Evolutionary conservation across 768 basidiomycete species (phyloP), one percentile per base, ranked within the genome.

Genomic region (Scleroderma bovista): DNA sequence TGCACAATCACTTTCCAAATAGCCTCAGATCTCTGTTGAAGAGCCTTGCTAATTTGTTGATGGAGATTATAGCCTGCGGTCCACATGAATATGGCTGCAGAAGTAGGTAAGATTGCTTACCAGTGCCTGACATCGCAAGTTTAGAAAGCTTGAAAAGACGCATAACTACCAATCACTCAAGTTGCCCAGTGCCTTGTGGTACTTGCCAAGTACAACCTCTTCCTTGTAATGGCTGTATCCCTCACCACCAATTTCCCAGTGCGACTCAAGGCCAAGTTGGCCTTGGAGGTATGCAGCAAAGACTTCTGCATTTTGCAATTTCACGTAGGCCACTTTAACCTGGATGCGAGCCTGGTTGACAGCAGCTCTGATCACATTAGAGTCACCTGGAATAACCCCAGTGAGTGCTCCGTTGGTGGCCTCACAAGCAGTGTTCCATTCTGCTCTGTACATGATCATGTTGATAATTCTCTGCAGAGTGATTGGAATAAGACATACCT

Each of bases 21-120:
- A 2, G 66, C 62, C 15, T 62, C 0, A 55, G 26, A 29, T 29
- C 26, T 29, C 26, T 9, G 9, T 9, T 29, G 26, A 9, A 29
- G 26, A 9, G 5, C 63, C 47, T 70, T 67, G 2, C 61, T 50
- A 12, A 70, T 69, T 47, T 69, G 64, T 38, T 55, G 56, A n/a
- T 64, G 56, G 23, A 68, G 48, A 29, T 68, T 65, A 34, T 70
- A 70, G 0, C 63, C 69, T 67, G 29, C 33, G 3, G 17, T n/a
- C 37, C 37, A 38, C 16, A 38, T 38, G 17, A 38, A n/a, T 38
- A 38, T 38, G 37, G 7, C 37, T 38, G 3, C 2, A 8, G 19
- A 19, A 38, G 19, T 8, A n/a, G 16, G 16, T 16, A n/a, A 17
- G 17, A 15, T 19, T 8, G 17, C 37, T 38, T 38, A 63, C 67